These are phyloP conservation scores for Graphiopsis chlorocephala DNA, from an alignment of 2,329 filamentous ascomycete species.

Conservation along the genomic window DNA sequence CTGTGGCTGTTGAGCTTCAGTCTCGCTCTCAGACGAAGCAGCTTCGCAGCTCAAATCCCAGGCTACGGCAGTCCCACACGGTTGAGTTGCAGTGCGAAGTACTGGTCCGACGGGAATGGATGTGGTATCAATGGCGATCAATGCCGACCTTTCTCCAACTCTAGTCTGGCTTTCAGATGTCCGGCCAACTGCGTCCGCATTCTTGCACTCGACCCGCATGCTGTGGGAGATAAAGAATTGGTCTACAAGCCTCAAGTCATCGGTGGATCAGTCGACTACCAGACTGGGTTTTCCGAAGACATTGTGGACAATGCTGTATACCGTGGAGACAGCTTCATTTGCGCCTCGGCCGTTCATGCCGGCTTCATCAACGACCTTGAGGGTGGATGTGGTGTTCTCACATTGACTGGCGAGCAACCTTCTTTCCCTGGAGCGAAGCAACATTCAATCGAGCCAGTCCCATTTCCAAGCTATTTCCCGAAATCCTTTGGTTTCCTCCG, in stretches of 20 bases:
- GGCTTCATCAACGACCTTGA: constrained; percentile 68
- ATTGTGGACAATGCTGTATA: constrained; percentile 60
- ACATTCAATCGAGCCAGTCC: constrained; percentile 73
- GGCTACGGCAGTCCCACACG: constrained; percentile 65
- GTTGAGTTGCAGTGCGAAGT: constrained; percentile 66
- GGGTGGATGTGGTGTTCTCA: constrained; percentile 80
- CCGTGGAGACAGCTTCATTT: constrained; percentile 86
- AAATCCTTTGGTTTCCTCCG: constrained; percentile 75
- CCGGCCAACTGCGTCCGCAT: constrained; percentile 68
- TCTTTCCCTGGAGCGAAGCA: constrained; percentile 59
- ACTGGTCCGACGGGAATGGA: constrained; percentile 67
- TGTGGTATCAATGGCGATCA: constrained; percentile 73
- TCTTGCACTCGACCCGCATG: constrained; percentile 67
- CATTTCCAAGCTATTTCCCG: constrained; percentile 86
- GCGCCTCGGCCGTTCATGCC: constrained; percentile 78
- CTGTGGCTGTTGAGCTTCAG: constrained; percentile 69
- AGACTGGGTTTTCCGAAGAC: constrained; percentile 35
- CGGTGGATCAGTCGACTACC: constrained; percentile 47
- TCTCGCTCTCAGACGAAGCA: constrained; percentile 64
- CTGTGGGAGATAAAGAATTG: constrained; percentile 66
- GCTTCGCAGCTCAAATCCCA: constrained; percentile 58
- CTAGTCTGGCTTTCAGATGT: constrained; percentile 70
- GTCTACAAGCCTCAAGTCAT: constrained; percentile 56
- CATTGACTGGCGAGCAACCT: constrained; percentile 65
- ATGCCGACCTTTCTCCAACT: constrained; percentile 72